Percentiles rank a stretch among this genome's conserved stretches.
Evolutionary conservation across 768 basidiomycete species (phyloP).

Genomic region (Tremella yokohamensis): DNA sequence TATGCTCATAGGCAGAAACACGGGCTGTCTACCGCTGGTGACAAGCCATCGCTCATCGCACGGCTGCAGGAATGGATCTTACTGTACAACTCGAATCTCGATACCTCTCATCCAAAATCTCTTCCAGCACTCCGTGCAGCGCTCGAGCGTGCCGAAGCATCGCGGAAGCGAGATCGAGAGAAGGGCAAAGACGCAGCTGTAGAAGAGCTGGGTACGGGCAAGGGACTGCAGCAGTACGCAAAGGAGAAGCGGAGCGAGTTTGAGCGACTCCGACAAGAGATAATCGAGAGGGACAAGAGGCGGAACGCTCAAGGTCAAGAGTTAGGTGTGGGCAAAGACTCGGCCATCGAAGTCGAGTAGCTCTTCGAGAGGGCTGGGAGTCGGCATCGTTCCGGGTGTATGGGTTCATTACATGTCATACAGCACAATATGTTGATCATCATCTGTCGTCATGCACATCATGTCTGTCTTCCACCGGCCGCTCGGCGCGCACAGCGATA

Average conservation of each 20-base stretch:
- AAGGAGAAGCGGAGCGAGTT: slow-evolving; percentile 37
- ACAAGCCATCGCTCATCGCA: slow-evolving; percentile 30
- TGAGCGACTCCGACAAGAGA: slow-evolving; percentile 35
- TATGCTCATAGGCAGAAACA: slow-evolving; percentile 25
- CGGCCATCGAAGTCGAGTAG: slow-evolving; percentile 41
- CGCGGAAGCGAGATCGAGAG: slow-evolving; percentile 37
- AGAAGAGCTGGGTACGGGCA: slow-evolving; percentile 64
- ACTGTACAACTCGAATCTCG: slow-evolving; percentile 49
- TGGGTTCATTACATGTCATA: background rate
- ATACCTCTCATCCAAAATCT: slow-evolving; percentile 44
- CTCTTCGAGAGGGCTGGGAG: too few relatives aligned
- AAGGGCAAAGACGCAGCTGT: slow-evolving; percentile 45
- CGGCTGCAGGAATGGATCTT: slow-evolving; percentile 49
- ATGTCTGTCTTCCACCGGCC: slow-evolving; percentile 4
- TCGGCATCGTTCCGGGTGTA: background rate
- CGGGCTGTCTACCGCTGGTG: slow-evolving; percentile 36
- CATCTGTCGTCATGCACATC: slow-evolving; percentile 3
- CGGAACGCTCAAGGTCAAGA: background rate
- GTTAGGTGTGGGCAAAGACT: slow-evolving; percentile 16
- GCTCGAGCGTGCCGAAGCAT: slow-evolving; percentile 32
- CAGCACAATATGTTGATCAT: background rate
- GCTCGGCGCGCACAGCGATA: slow-evolving; percentile 29
- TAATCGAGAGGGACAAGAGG: slow-evolving; percentile 34
- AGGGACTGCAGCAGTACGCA: slow-evolving; percentile 61
- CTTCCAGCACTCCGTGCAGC: slow-evolving; percentile 36